These are phyloP conservation scores for Phytophthora macrochlamydospora DNA, from an alignment of 352 stramenopile species.

Conservation along the genomic window DNA sequence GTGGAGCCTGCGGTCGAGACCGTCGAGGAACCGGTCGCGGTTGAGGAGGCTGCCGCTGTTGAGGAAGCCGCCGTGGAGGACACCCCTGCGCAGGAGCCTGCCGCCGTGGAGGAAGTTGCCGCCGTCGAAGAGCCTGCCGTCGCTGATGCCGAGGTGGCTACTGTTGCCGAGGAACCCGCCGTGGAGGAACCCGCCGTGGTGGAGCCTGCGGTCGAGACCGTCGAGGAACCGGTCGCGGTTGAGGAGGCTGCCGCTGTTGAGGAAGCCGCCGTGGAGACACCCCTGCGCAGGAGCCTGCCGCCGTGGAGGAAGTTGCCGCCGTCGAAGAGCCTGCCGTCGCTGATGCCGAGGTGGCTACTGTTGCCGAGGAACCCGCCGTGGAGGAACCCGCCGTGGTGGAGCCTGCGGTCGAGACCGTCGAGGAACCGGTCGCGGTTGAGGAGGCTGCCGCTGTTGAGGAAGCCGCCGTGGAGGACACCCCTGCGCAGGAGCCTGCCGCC, in stretches of 20 bases:
- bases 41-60: neutral
- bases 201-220: neutral
- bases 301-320: neutral
- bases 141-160: neutral
- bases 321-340: neutral
- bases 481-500: neutral
- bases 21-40: neutral
- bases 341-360: neutral
- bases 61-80: neutral
- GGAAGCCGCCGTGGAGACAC: neutral
- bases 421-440: neutral
- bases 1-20: neutral
- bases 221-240: neutral
- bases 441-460: neutral
- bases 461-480: neutral
- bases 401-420: neutral
- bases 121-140: neutral
- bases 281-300: conserved; percentile 2
- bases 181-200: neutral
- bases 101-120: neutral
- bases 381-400: neutral
- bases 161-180: neutral
- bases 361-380: neutral
- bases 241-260: neutral
- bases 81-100: neutral